phyloP scores from a whole-genome alignment of 306 rosid species.

The Trifolium repens region DNA sequence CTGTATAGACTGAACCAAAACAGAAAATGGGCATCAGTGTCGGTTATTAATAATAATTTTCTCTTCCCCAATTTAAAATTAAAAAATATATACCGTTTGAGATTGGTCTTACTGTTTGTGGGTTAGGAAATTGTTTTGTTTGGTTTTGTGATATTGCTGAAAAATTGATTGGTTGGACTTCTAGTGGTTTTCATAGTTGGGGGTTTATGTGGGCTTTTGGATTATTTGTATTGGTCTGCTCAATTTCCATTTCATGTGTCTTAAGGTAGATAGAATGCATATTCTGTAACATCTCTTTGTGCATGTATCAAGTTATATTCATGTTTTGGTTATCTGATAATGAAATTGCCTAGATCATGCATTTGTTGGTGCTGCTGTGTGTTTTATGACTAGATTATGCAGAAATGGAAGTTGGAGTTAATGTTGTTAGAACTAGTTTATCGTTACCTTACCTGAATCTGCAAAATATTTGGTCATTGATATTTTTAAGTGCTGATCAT shows the following conservation, averaged over 20 bases:
- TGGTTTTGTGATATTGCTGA: background rate
- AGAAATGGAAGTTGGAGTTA: background rate
- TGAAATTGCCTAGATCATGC: background rate
- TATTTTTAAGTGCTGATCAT: background rate
- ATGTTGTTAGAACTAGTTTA: background rate
- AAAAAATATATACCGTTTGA: background rate
- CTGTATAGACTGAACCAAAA: too few species aligned
- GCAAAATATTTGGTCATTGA: background rate
- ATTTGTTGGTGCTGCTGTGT: background rate
- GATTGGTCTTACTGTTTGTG: conserved; percentile 7
- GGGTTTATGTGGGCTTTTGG: background rate
- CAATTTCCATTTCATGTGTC: background rate
- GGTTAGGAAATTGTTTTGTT: background rate
- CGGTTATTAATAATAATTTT: too few species aligned
- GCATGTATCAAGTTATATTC: background rate
- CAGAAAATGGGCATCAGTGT: too few species aligned
- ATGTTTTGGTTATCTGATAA: background rate
- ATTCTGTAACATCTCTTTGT: background rate
- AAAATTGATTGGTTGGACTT: background rate
- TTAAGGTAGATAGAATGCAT: background rate
- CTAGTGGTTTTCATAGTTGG: background rate
- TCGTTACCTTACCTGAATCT: background rate
- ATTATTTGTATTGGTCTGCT: background rate
- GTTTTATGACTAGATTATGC: background rate
- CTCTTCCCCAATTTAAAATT: too few species aligned